These are phyloP conservation scores for Yamadazyma phyllophila DNA, from an alignment of 805 yeast species.

Conservation along the genomic window DNA sequence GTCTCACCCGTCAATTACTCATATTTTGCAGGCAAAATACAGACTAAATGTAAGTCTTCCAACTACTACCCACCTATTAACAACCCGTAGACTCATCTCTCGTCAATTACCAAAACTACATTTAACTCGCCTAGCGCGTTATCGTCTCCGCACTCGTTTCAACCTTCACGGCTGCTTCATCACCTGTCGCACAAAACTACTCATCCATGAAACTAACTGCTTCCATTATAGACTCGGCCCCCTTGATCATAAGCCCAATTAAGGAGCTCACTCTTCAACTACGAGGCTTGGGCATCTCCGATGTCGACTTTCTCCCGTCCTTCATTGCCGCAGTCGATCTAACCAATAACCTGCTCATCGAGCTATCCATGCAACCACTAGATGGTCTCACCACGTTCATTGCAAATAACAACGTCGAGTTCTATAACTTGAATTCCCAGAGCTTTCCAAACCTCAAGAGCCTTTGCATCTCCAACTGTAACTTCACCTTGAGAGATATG, in stretches of 20 bases:
- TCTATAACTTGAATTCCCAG: conserved; percentile 6
- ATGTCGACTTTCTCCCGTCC: conserved; percentile 36
- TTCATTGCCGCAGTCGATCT: conserved; percentile 61
- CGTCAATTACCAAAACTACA: too few species aligned
- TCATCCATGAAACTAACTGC: conserved; percentile 35
- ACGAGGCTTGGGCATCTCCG: conserved; percentile 30
- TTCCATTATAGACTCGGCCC: conserved; percentile 28
- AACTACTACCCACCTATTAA: too few species aligned
- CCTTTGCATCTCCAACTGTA: conserved; percentile 10
- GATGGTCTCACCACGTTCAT: conserved; percentile 51
- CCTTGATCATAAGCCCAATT: conserved; percentile 32
- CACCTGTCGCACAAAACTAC: background rate
- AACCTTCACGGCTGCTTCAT: background rate
- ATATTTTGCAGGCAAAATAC: too few species aligned
- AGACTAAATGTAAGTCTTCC: too few species aligned
- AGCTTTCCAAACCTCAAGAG: conserved; percentile 6
- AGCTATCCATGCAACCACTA: conserved; percentile 44
- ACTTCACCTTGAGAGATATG: conserved; percentile 10
- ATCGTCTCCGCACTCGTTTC: too few species aligned
- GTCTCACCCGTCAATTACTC: background rate
- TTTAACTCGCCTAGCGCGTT: too few species aligned
- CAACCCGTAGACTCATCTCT: too few species aligned
- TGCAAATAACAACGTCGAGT: conserved; percentile 55
- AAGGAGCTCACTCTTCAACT: conserved; percentile 35
- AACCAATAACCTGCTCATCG: conserved; percentile 68